Percentiles rank a stretch among this genome's conserved stretches.
phyloP scores from a whole-genome alignment of 495 filamentous ascomycete species.

The Penicillium paradoxum region DNA sequence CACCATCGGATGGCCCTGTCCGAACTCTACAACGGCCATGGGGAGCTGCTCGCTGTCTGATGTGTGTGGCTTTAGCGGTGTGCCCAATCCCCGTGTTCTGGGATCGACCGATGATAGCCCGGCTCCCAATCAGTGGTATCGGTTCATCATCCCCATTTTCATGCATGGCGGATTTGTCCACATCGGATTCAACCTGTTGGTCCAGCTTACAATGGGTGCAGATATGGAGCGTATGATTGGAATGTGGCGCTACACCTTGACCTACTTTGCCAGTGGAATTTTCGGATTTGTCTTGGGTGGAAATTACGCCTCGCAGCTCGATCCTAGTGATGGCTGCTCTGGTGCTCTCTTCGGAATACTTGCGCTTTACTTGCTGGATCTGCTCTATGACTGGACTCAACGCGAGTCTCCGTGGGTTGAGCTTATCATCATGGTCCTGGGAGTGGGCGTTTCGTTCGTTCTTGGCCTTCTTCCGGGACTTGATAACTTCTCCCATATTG shows the following conservation, averaged over 20 bases:
- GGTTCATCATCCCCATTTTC: conserved; percentile 95
- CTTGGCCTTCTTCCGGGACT: conserved; percentile 87
- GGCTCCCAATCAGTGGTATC: conserved; percentile 87
- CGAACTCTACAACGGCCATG: conserved; percentile 58
- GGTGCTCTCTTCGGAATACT: conserved; percentile 88
- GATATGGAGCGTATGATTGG: conserved; percentile 92
- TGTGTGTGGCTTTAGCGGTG: conserved; percentile 75
- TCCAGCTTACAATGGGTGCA: conserved; percentile 78
- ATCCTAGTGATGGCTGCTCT: conserved; percentile 82
- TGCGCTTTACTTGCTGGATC: conserved; percentile 79
- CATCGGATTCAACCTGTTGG: conserved; percentile 89
- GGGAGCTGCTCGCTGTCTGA: conserved; percentile 64
- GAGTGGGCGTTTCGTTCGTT: conserved; percentile 84
- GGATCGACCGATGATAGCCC: conserved; percentile 41
- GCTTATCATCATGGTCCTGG: conserved; percentile 74
- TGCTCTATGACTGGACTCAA: conserved; percentile 85
- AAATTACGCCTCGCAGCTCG: conserved; percentile 76
- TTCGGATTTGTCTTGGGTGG: conserved; percentile 96
- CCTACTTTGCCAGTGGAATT: conserved; percentile 87
- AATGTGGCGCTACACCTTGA: conserved; percentile 74
- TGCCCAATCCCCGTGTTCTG: conserved; percentile 51
- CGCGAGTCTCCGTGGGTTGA: conserved; percentile 71
- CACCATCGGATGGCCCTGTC: conserved; percentile 63
- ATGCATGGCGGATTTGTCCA: conserved; percentile 89
- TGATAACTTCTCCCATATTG: conserved; percentile 97